Evolutionary conservation across 768 basidiomycete genomes (phyloP), one percentile per base, ranked within the genome.

Genomic region (Thelephora aurantiotincta): DNA sequence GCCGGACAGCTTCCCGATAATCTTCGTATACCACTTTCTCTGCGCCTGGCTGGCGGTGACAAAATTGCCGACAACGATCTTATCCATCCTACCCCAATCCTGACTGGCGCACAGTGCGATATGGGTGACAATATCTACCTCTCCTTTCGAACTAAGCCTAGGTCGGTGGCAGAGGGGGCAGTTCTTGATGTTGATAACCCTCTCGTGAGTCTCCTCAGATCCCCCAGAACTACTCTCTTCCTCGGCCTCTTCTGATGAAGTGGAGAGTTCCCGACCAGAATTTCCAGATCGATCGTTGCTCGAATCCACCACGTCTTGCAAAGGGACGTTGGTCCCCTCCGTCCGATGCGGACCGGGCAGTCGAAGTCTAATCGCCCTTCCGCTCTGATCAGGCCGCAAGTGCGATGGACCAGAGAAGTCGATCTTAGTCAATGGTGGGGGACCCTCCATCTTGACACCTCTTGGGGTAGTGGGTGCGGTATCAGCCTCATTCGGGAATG

Each of bases 21-120:
- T 74, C 68, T 83, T 89, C 51, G 90, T 91, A 59, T 93, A 86
- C 84, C 90, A 97, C 67, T 99, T 99, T 58, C 94, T 71, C 69
- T 98, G 93, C 51, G 94, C 94, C 67, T 96, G 91, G 53, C 75
- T 80, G 5, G 88, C 82, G 0, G 93, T 97, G 2, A 97, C 93
- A 54, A 88, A 99, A 59, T 94, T 92, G 14, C 87, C 82, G 11
- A 94, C 92, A 38, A 96, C 78, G 53, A 98, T 89, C 52, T 82
- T 63, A 56, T 96, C 83, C 23, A 98, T 82, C 50, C 80, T 75
- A 34, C 73, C 78, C 91, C 93, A 97, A 60, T 98, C 96, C 54
- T 81, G 76, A 52, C 82, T 87, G 9, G 96, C 92, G 56, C 94
- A 99, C 9, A 98, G 78, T 1, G 92, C 96, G n/a, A 99, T 65